Conservation (phyloP, 306 rosid species). For the Senna tora region DNA sequence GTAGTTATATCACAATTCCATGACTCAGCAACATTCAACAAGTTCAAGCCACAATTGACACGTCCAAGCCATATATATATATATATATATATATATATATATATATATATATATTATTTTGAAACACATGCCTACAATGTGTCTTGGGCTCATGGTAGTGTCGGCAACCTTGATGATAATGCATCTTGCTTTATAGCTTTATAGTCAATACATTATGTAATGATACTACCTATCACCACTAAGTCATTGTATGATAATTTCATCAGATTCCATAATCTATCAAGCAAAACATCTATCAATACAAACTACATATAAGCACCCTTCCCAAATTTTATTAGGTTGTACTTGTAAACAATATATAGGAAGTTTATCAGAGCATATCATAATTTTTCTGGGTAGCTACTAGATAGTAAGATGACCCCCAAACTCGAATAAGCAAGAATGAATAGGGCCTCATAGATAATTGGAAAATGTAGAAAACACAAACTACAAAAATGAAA, state of each 20-base stretch:
- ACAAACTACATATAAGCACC: neutral
- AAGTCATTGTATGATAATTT: neutral
- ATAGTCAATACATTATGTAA: neutral
- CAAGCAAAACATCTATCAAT: neutral
- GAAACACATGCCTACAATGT: too few species aligned
- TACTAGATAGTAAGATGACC: neutral
- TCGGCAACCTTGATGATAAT: too few species aligned
- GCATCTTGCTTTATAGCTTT: too few species aligned
- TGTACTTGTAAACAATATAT: neutral
- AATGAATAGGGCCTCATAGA: conserved; percentile 10
- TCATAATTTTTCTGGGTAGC: conserved; percentile 5
- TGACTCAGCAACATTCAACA: too few species aligned
- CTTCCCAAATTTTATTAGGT: conserved; percentile 17
- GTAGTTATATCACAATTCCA: too few species aligned
- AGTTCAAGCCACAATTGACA: too few species aligned
- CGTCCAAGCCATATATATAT: too few species aligned
- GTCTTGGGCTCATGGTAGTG: too few species aligned
- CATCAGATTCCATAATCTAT: conserved; percentile 3
- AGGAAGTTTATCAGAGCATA: neutral
- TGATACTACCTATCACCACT: conserved; percentile 8
- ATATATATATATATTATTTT: too few species aligned
- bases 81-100: too few species aligned
- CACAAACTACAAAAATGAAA: conserved; percentile 18
- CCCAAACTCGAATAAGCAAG: conserved; percentile 12
- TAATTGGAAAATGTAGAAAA: conserved; percentile 8